Percentiles rank a stretch among this genome's conserved stretches.
Evolutionary conservation across 164 flowering plant genomes (phyloP).

Genomic region (Buxus sempervirens): DNA sequence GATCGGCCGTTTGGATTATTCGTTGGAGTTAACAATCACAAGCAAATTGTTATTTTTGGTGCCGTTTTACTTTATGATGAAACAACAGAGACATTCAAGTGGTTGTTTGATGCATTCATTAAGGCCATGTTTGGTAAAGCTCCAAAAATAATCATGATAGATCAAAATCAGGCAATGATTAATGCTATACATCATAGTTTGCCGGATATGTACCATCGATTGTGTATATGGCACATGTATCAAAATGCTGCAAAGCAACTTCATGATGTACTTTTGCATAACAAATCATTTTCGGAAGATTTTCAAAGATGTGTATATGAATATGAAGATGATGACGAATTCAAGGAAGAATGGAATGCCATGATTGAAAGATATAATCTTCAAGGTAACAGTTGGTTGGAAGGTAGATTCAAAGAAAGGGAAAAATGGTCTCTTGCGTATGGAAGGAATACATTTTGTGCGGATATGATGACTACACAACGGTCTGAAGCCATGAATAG

Average conservation of each 20-base stretch:
- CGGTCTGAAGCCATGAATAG: neutral
- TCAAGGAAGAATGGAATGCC: neutral
- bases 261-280: neutral
- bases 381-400: neutral
- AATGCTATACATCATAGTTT: neutral
- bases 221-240: constrained; percentile 2
- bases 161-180: neutral
- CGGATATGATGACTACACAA: neutral
- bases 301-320: neutral
- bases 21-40: neutral
- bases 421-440: neutral
- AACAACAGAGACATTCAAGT: neutral
- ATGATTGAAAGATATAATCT: neutral
- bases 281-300: neutral
- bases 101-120: neutral
- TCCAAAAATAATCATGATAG: constrained; percentile 2
- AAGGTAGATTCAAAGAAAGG: neutral
- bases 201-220: neutral
- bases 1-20: neutral
- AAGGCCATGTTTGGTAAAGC: neutral
- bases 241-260: neutral
- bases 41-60: neutral
- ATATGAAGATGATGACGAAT: neutral
- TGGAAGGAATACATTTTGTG: neutral
- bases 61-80: neutral